Base-by-base conservation (phyloP, 176 grass and related monocot genomes). In the Microstegium vimineum region DNA sequence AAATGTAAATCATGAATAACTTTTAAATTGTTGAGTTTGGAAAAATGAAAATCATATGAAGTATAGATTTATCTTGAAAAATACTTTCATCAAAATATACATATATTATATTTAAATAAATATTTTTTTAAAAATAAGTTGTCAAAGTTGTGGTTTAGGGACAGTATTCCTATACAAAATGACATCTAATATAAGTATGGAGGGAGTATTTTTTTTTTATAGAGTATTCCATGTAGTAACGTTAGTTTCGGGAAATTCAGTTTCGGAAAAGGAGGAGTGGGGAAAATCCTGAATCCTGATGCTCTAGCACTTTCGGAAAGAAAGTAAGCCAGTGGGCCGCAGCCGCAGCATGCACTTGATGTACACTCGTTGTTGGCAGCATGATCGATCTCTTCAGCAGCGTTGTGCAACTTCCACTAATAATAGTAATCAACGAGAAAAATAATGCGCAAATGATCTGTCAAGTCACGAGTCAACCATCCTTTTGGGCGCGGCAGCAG, bases 391-490 rank as follows among this genome's bases (percentile, higher is more conserved):
- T 54, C 18, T 59, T 57, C 22, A 7, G 8, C 22, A 7, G 8
- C 9, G 54, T 59, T 25, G 54, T 59, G n/a, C 54, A 25, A 0
- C 54, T 23, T 56, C 52, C 52, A 57, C 52, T 57, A 57, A 23
- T 57, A 10, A 23, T 57, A 57, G 10, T 57, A 10, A 23, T 23
- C 22, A 10, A 57, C 23, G 52, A n/a, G 3, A 10, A 40, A 36
- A 12, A 11, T 16, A 52, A 52, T 52, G 49, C 47, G 66, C 54
- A 22, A 6, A 36, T 17, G 51, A 87, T 70, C 38, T 82, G 67
- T 46, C 9, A 54, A 54, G 45, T 62, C 14, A 34, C 64, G 62
- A 63, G 86, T 87, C 86, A 71, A 82, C 79, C 73, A 17, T 80
- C 11, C 73, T 40, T 77, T 87, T 38, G 63, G 31, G 31, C 63